Evolutionary conservation across 352 stramenopile species (phyloP), one percentile per base, ranked within the genome.

Genomic region (Achlya hypogyna): DNA sequence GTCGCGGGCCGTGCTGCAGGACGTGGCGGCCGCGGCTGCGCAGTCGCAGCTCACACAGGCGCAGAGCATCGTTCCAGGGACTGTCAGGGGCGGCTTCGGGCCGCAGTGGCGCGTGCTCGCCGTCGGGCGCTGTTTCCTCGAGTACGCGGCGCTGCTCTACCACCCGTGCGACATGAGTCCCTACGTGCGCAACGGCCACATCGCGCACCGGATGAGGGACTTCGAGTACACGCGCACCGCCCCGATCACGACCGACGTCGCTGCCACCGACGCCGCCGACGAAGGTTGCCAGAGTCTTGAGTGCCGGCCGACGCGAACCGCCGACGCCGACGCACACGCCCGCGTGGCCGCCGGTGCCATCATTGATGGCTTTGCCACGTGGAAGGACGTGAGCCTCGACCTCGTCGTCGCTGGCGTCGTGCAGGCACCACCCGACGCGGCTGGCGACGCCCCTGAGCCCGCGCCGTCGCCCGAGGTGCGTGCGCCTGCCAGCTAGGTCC

Each of bases 131-230:
- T 1, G 69, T 72, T 5, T 81, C 0, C 74, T 74, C 0, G 81
- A 84, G 47, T 86, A 79, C 32, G 75, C 79, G 1, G 78, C 76
- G 14, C 56, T 91, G 20, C 65, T 91, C 16, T 91, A 89, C 69
- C 77, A 77, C 12, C 80, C 79, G 0, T 72, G 69, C 12, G 82
- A 91, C 45, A 75, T 89, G 70, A 85, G 73, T 3, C 73, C 74
- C 8, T 89, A 87, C 49, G 71, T 78, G 5, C 73, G 79, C 70
- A 86, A 82, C 40, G 59, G 72, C 0, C 75, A 81, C 40, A 45
- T 77, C 0, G 29, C 54, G 3, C 69, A 74, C n/a, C 58, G 63
- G 12, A 65, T 75, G 38, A 38, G 4, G 59, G 68, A 31, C 71
- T 72, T 38, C 60, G 60, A 22, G 71, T 62, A 20, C 58, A 53